These are phyloP conservation scores for Boletus fagicola DNA, from an alignment of 768 basidiomycete species.

Conservation along the genomic window DNA sequence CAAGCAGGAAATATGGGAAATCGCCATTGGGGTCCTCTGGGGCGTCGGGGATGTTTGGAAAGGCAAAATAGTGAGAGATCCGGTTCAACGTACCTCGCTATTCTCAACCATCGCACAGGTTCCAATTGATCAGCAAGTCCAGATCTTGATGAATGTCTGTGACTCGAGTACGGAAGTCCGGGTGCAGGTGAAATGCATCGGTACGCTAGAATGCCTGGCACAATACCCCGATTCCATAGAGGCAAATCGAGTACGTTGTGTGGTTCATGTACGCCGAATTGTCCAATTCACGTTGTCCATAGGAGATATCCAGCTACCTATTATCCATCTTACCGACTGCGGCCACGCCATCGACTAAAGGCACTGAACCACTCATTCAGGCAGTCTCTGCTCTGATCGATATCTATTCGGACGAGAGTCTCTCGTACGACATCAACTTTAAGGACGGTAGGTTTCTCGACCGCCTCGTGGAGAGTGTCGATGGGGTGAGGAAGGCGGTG, in stretches of 20 bases:
- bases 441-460: constrained; percentile 56
- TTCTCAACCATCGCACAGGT: constrained; percentile 36
- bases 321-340: constrained; percentile 58
- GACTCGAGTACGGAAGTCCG: constrained; percentile 51
- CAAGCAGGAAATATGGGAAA: constrained; percentile 73
- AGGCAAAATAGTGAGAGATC: constrained; percentile 52
- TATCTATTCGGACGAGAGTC: constrained; percentile 86
- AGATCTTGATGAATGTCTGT: constrained; percentile 65
- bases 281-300: not conserved
- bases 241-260: constrained; percentile 45
- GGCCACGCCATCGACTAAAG: constrained; percentile 38
- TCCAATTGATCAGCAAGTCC: constrained; percentile 59
- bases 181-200: constrained; percentile 75
- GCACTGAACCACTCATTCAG: constrained; percentile 73
- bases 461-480: constrained; percentile 55
- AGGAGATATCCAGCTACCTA: constrained; percentile 66
- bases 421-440: constrained; percentile 82
- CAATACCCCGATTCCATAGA: constrained; percentile 61
- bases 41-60: constrained; percentile 79
- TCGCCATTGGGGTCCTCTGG: constrained; percentile 83
- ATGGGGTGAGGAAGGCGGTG: constrained; percentile 60
- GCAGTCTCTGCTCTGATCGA: constrained; percentile 83
- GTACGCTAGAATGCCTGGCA: constrained; percentile 82
- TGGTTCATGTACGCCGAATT: not conserved
- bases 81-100: not conserved